Percentiles rank a stretch among this genome's conserved stretches.
phyloP scores from a whole-genome alignment of 148 eudicot species.

The Vaccinium darrowii region DNA sequence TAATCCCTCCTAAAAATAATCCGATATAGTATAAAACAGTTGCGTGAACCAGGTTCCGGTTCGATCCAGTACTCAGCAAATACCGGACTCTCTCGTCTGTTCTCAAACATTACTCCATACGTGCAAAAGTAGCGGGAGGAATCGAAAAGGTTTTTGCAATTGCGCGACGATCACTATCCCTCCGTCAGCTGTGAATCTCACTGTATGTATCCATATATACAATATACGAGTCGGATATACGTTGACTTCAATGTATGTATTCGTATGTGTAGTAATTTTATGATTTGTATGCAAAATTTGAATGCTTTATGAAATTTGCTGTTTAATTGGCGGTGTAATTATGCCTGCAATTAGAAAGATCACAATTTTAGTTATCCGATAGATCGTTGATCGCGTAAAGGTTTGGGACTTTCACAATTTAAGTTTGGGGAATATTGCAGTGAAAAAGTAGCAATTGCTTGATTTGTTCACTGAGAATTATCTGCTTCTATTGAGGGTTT shows the following conservation, averaged over 20 bases:
- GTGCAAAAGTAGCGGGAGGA: background rate
- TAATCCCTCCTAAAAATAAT: too few relatives aligned
- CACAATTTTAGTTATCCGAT: background rate
- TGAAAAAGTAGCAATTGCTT: background rate
- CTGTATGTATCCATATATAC: background rate
- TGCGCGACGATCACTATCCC: background rate
- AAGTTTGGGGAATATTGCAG: too few relatives aligned
- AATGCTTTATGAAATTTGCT: background rate
- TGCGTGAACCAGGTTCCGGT: background rate
- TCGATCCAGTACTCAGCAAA: background rate
- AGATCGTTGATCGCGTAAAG: background rate
- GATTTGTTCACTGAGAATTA: background rate
- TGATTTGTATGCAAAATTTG: background rate
- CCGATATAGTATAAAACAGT: too few relatives aligned
- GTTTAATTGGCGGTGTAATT: background rate
- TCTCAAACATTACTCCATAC: background rate
- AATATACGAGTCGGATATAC: background rate
- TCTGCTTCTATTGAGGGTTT: background rate
- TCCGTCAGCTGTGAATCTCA: slow-evolving; percentile 5
- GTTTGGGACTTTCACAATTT: background rate
- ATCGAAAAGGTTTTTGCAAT: background rate
- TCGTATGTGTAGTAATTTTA: background rate
- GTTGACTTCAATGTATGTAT: background rate
- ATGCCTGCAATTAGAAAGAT: background rate
- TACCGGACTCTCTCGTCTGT: background rate